Evolutionary conservation across 257 asterid genomes (phyloP).

Genomic region (Salvia rosmarinus): DNA sequence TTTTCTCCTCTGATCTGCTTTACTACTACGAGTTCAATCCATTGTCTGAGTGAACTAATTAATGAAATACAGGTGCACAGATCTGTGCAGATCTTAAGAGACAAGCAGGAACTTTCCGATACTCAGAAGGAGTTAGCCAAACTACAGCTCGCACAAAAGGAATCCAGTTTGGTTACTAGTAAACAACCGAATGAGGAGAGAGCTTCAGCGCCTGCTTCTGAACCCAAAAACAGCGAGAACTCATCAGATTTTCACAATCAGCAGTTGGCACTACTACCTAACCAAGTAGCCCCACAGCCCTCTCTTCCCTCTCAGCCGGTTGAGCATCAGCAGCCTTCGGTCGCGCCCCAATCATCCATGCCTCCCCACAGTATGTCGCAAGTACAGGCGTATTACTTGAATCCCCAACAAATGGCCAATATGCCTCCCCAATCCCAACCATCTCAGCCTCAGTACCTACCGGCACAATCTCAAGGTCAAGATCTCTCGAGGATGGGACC

Average conservation of each 20-base stretch:
- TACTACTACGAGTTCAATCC: background rate
- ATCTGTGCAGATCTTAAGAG: slow-evolving; percentile 89
- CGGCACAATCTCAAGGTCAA: slow-evolving; percentile 63
- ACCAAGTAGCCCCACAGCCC: slow-evolving; percentile 66
- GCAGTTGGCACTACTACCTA: slow-evolving; percentile 84
- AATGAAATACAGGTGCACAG: slow-evolving; percentile 72
- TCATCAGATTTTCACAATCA: slow-evolving; percentile 55
- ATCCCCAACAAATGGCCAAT: slow-evolving; percentile 55
- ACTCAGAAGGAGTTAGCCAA: slow-evolving; percentile 89
- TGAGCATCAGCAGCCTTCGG: slow-evolving; percentile 66
- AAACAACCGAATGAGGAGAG: slow-evolving; percentile 63
- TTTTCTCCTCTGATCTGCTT: background rate
- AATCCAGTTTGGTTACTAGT: slow-evolving; percentile 52
- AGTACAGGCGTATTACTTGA: slow-evolving; percentile 60
- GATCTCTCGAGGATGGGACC: slow-evolving; percentile 60
- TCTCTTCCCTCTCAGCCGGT: slow-evolving; percentile 46
- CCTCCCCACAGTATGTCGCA: slow-evolving; percentile 64
- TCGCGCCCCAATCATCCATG: slow-evolving; percentile 60
- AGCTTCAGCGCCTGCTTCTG: slow-evolving; percentile 49
- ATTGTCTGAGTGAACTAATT: background rate
- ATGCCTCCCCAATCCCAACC: slow-evolving; percentile 48
- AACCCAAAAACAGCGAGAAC: slow-evolving; percentile 55
- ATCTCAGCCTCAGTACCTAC: slow-evolving; percentile 62
- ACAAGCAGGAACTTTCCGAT: slow-evolving; percentile 94
- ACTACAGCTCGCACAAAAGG: slow-evolving; percentile 82